Conservation (phyloP, 495 filamentous ascomycete species). For the Xylaria acuta region DNA sequence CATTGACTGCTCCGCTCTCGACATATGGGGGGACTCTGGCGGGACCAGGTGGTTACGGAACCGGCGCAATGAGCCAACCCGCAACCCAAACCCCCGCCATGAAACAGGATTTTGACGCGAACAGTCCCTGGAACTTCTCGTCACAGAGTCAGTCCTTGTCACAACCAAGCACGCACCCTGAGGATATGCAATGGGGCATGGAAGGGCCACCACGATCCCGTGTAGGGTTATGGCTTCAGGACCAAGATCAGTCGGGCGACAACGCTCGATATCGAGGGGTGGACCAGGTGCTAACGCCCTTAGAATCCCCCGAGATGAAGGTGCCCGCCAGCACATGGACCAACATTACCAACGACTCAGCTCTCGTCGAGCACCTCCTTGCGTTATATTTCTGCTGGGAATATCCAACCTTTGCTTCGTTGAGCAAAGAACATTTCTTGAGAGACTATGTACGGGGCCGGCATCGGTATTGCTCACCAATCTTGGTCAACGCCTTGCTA, state of each 20-base stretch:
- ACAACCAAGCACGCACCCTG: slow-evolving; percentile 48
- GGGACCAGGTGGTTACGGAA: slow-evolving; percentile 33
- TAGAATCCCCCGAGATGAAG: slow-evolving; percentile 42
- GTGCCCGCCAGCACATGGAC: slow-evolving; percentile 63
- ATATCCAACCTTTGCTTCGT: slow-evolving; percentile 73
- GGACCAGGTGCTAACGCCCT: slow-evolving; percentile 47
- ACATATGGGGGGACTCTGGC: slow-evolving; percentile 29
- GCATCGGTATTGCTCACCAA: slow-evolving; percentile 69
- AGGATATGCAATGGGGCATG: slow-evolving; percentile 47
- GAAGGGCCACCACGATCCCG: slow-evolving; percentile 47
- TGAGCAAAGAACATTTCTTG: slow-evolving; percentile 76
- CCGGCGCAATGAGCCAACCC: slow-evolving; percentile 32
- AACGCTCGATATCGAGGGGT: slow-evolving; percentile 38
- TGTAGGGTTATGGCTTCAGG: slow-evolving; percentile 49
- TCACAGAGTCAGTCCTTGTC: slow-evolving; percentile 47
- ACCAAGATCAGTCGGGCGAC: slow-evolving; percentile 32
- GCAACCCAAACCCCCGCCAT: slow-evolving; percentile 30
- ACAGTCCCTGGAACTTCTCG: slow-evolving; percentile 53
- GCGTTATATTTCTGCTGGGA: slow-evolving; percentile 83
- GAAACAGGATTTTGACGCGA: slow-evolving; percentile 45
- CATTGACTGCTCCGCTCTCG: slow-evolving; percentile 33
- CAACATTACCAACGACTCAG: slow-evolving; percentile 60
- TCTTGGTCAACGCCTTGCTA: slow-evolving; percentile 78
- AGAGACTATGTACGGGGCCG: slow-evolving; percentile 64
- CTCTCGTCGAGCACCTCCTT: slow-evolving; percentile 67